Conservation (phyloP, 768 basidiomycete species). For the Sporobolomyces roseus region DNA sequence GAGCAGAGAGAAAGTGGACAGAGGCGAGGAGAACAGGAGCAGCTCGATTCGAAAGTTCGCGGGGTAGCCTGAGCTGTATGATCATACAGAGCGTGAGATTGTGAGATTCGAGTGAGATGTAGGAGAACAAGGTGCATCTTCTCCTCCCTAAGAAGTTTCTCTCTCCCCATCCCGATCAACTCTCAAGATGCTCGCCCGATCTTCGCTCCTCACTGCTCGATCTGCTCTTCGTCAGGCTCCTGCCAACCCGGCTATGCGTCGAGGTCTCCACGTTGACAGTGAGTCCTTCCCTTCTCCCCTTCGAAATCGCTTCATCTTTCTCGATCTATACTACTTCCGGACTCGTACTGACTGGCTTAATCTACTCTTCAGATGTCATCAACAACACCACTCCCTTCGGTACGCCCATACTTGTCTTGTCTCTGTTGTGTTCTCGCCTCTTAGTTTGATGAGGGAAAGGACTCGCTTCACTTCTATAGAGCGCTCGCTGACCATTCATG, state of each 20-base stretch:
- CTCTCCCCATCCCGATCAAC: background rate
- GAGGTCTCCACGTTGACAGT: slow-evolving; percentile 38
- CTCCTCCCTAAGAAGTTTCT: background rate
- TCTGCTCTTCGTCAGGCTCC: slow-evolving; percentile 13
- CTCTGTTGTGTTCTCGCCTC: background rate
- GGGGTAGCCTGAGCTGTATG: too few species aligned
- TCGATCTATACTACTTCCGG: background rate
- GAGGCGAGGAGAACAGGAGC: too few species aligned
- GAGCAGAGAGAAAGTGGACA: too few species aligned
- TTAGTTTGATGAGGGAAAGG: too few species aligned
- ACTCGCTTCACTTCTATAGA: too few species aligned
- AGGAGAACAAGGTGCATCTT: background rate
- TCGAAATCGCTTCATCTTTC: background rate
- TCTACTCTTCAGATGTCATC: slow-evolving; percentile 22
- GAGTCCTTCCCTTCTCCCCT: background rate
- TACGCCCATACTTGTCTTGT: background rate
- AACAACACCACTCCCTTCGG: slow-evolving; percentile 39
- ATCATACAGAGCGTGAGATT: too few species aligned
- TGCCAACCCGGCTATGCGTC: slow-evolving; percentile 19
- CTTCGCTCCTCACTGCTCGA: slow-evolving; percentile 21
- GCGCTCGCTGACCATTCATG: too few species aligned
- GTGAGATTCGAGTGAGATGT: too few species aligned
- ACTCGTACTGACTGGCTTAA: background rate
- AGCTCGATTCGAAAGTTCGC: too few species aligned
- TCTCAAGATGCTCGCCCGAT: slow-evolving; percentile 27